Percentiles rank a stretch among this genome's conserved stretches.
Conservation (phyloP, 306 rosid genomes). For the Abrus precatorius region DNA sequence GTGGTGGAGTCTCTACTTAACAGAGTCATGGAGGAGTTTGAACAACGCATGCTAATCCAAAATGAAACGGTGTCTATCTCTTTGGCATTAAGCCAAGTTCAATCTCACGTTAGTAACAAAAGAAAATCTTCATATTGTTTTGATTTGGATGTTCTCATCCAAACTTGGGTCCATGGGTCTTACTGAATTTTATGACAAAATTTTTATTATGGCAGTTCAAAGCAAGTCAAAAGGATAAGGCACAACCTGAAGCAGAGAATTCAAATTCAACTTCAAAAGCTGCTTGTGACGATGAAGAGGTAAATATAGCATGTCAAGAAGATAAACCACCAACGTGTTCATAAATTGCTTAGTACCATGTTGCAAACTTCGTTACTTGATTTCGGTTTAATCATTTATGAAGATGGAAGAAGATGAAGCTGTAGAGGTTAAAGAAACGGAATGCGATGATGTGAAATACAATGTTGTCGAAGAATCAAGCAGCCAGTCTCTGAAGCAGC, state of each 20-base stretch:
- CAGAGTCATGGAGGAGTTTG: conserved; percentile 89
- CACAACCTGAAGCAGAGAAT: conserved; percentile 41
- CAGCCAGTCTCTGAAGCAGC: conserved; percentile 52
- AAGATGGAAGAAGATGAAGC: conserved; percentile 65
- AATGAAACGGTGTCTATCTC: conserved; percentile 62
- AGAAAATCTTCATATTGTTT: background rate
- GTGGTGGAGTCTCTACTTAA: conserved; percentile 76
- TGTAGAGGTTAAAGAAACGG: conserved; percentile 47
- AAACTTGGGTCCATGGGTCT: conserved; percentile 5
- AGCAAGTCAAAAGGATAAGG: conserved; percentile 56
- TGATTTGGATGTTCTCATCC: background rate
- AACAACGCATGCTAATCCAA: conserved; percentile 66
- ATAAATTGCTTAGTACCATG: conserved; percentile 20
- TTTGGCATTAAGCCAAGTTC: conserved; percentile 26
- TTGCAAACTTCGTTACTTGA: conserved; percentile 7
- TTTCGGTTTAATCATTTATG: conserved; percentile 38
- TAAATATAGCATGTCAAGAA: conserved; percentile 51
- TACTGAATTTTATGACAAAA: conserved; percentile 26
- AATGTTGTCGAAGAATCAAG: conserved; percentile 41
- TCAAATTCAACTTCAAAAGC: conserved; percentile 52
- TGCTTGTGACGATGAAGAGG: conserved; percentile 64
- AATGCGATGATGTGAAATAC: conserved; percentile 32
- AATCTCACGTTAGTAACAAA: background rate
- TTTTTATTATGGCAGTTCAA: conserved; percentile 55
- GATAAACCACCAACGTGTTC: background rate